These are phyloP conservation scores for Paxillus involutus DNA, from an alignment of 768 basidiomycete genomes.

Conservation along the genomic window DNA sequence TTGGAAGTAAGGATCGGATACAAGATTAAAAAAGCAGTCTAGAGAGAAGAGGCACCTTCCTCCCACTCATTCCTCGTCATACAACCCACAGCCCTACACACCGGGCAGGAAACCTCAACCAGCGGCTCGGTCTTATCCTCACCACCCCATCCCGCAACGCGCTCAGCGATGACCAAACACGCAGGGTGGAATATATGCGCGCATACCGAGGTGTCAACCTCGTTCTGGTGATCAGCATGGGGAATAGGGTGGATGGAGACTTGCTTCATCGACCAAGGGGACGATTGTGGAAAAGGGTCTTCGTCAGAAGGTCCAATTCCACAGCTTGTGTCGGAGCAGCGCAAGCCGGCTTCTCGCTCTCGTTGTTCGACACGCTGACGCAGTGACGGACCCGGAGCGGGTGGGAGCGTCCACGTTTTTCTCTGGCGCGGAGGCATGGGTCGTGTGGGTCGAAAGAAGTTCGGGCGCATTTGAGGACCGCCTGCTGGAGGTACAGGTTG, in stretches of 20 bases:
- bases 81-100: constrained; percentile 64
- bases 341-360: constrained; percentile 69
- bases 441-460: constrained; percentile 22
- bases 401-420: constrained; percentile 57
- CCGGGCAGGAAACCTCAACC: constrained; percentile 74
- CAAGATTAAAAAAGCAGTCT: not conserved
- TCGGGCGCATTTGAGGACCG: constrained; percentile 15
- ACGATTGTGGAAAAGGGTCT: constrained; percentile 47
- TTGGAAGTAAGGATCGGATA: not conserved
- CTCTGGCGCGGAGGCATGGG: constrained; percentile 33
- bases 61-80: constrained; percentile 65
- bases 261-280: constrained; percentile 19
- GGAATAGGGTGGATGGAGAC: constrained; percentile 23
- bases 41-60: constrained; percentile 38
- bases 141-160: constrained; percentile 60
- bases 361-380: constrained; percentile 72
- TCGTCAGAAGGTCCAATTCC: constrained; percentile 76
- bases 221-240: constrained; percentile 12
- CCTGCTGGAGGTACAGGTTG: constrained; percentile 4
- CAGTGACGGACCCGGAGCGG: constrained; percentile 66
- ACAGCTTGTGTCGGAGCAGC: constrained; percentile 73
- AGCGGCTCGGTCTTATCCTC: constrained; percentile 38
- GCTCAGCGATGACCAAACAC: constrained; percentile 70
- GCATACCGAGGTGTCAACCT: constrained; percentile 40
- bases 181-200: constrained; percentile 68